Evolutionary conservation across 2,329 filamentous ascomycete genomes (phyloP).

Genomic region (Hymenoscyphus salicellus): DNA sequence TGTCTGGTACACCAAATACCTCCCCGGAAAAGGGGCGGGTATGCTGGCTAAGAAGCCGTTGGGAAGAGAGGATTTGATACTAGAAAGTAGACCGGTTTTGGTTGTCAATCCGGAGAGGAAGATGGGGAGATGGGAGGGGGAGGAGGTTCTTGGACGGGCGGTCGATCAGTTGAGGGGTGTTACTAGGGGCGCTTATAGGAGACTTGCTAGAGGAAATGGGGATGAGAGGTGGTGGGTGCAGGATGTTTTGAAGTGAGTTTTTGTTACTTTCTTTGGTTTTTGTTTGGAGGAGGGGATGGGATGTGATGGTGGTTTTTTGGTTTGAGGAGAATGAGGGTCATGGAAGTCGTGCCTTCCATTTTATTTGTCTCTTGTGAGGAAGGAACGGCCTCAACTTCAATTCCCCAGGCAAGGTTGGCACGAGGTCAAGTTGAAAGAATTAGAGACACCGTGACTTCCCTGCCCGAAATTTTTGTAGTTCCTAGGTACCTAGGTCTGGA

Average conservation of each 20-base stretch:
- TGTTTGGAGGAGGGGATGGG: neutral
- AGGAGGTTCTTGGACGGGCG: constrained; percentile 7
- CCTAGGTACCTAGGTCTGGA: no score
- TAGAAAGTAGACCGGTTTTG: constrained; percentile 5
- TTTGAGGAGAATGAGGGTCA: neutral
- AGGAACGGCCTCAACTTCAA: no score
- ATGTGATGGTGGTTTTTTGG: neutral
- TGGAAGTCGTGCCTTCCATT: no score
- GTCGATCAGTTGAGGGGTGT: constrained; percentile 7
- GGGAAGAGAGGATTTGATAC: constrained; percentile 6
- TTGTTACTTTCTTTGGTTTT: neutral
- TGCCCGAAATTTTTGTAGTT: no score
- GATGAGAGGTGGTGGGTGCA: constrained; percentile 7
- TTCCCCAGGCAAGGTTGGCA: no score
- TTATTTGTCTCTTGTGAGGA: no score
- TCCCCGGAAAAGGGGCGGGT: constrained; percentile 9
- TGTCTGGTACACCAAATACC: constrained; percentile 1
- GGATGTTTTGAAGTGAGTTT: constrained; percentile 14
- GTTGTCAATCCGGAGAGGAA: constrained; percentile 1
- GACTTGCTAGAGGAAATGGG: constrained; percentile 9
- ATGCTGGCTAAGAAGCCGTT: constrained; percentile 7
- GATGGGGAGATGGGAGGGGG: neutral
- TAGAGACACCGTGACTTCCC: no score
- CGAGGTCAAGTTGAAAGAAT: no score
- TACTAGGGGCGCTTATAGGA: constrained; percentile 7